phyloP scores from a whole-genome alignment of 176 grass and related monocot genomes.

The Urochloa ruziziensis region DNA sequence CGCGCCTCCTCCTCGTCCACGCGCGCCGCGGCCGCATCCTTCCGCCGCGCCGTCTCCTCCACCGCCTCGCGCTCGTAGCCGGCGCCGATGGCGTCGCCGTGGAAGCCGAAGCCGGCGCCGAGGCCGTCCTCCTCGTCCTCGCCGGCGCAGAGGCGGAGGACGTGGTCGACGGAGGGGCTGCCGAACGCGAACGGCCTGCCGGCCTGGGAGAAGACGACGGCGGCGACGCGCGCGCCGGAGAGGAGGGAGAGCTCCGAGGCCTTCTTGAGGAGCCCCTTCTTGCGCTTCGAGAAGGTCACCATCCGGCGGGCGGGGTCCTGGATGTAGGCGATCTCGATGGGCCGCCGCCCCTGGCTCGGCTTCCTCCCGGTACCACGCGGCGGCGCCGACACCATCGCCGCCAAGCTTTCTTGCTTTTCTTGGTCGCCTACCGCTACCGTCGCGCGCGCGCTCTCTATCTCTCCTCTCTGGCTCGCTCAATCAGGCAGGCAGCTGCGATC shows the following conservation, averaged over 20 bases:
- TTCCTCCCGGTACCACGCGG: not conserved
- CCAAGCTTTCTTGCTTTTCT: not conserved
- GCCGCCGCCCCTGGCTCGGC: not conserved
- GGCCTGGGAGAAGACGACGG: not conserved
- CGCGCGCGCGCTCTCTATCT: not conserved
- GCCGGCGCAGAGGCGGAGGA: not conserved
- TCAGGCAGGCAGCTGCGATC: not conserved
- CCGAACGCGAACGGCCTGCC: not conserved
- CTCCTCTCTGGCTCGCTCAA: not conserved
- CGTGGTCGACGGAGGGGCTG: not conserved
- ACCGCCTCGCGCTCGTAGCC: not conserved
- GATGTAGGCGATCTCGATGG: not conserved
- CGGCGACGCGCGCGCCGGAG: not conserved
- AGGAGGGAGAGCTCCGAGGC: not conserved
- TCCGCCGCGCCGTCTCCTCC: not conserved
- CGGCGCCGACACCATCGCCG: not conserved
- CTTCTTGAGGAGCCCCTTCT: not conserved
- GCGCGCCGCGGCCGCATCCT: not conserved
- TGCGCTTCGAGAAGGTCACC: not conserved
- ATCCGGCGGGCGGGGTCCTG: not conserved
- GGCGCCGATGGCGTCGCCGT: not conserved
- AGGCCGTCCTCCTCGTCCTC: not conserved
- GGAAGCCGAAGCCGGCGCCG: not conserved
- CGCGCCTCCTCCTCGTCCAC: not conserved
- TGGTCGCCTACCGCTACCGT: not conserved